Evolutionary conservation across 768 basidiomycete genomes (phyloP), one percentile per base, ranked within the genome.

Genomic region (Pleurotus sapidus): DNA sequence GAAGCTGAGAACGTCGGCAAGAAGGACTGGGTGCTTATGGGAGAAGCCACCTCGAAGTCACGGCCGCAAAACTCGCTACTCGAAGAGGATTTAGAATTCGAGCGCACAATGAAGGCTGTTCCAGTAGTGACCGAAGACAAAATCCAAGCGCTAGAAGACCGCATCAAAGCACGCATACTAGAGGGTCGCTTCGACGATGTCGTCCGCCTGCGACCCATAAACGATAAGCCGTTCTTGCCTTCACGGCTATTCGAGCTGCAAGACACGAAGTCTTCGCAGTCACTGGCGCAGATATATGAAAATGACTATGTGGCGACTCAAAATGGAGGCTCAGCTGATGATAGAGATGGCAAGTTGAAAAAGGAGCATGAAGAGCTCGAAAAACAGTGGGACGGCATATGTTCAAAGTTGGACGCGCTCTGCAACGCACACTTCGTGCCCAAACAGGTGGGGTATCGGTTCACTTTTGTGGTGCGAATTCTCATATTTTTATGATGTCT

Each of bases 391-490:
- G 91, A 93, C 55, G 82, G 80, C 46, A 88, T 99, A 37, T 92
- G 87, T 57, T 76, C 81, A 46, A 97, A 96, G 67, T 77, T 98
- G 37, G 97, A 98, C 72, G 93, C 96, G 17, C 75, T 98, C 37
- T 92, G 91, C 69, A 98, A 98, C 67, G 87, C 95, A 1, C 93
- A 98, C 70, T 98, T 94, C 69, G 89, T 92, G 14, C 97, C 96
- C 1, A 98, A 98, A 70, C 86, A 87, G 68, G 96, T 96, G 60
- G 55, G 86, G 17, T 48, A 40, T 27, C 38, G 23, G 14, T 11
- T n/a, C 37, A 17, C 34, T 43, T 39, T 45, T 42, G 15, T 17
- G 11, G 9, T 20, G 20, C 30, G 11, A 7, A 4, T 3, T 11
- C 9, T 59, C 42, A 20, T 60, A 11, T 58, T 42, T 24, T 25